Conservation (phyloP, 2,329 filamentous ascomycete genomes). For the Nigrograna mackinnonii region DNA sequence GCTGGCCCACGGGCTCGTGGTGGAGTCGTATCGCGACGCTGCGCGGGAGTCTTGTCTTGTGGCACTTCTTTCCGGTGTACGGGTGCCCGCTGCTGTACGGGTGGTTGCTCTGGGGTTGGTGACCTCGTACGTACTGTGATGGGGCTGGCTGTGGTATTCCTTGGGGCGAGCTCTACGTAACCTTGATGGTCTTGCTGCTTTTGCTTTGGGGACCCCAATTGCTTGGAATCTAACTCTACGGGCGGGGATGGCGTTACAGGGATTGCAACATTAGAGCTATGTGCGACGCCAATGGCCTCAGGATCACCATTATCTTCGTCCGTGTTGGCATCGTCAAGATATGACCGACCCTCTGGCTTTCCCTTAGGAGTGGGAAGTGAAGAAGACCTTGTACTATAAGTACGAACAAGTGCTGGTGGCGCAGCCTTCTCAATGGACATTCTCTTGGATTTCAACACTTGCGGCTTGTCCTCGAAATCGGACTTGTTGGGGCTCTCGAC, state of each 20-base stretch:
- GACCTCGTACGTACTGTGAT: slow-evolving; percentile 25
- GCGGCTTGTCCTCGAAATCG: slow-evolving; percentile 25
- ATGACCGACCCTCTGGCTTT: slow-evolving; percentile 24
- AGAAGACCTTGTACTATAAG: slow-evolving; percentile 34
- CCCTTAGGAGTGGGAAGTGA: slow-evolving; percentile 27
- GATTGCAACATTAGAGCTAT: slow-evolving; percentile 44
- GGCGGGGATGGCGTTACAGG: slow-evolving; percentile 30
- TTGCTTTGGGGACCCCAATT: slow-evolving; percentile 8
- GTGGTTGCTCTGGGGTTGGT: slow-evolving; percentile 25
- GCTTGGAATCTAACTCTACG: slow-evolving; percentile 14
- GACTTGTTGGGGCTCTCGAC: slow-evolving; percentile 19
- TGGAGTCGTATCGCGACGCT: slow-evolving; percentile 23
- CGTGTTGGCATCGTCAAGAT: slow-evolving; percentile 27
- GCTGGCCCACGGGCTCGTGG: slow-evolving; percentile 25
- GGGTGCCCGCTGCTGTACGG: not conserved
- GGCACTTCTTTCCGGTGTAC: not conserved
- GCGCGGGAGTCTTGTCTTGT: slow-evolving; percentile 10
- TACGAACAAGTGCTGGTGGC: slow-evolving; percentile 36
- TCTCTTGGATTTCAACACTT: slow-evolving; percentile 37
- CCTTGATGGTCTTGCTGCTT: slow-evolving; percentile 22
- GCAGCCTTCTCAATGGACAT: slow-evolving; percentile 40
- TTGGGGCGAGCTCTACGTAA: slow-evolving; percentile 31
- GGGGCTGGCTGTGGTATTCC: slow-evolving; percentile 23
- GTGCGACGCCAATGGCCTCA: slow-evolving; percentile 46
- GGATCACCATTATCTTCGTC: slow-evolving; percentile 28